These are phyloP conservation scores for Pogostemon cablin DNA, from an alignment of 257 asterid species.

Conservation along the genomic window DNA sequence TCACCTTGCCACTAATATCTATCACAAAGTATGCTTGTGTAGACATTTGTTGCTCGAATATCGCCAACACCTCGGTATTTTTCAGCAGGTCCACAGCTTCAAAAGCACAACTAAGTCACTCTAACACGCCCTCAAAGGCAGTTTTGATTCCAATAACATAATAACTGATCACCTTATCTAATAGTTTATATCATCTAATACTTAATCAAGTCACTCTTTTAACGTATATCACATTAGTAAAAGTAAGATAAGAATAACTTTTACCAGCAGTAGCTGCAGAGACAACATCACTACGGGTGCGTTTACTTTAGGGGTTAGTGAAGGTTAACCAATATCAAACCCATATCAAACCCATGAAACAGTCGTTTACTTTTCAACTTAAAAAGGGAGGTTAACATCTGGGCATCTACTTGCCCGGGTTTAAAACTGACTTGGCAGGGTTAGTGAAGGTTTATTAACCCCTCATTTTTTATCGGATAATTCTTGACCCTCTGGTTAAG, in stretches of 20 bases:
- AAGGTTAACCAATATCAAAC: too few relatives aligned
- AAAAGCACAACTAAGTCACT: background rate
- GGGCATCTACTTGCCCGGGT: too few relatives aligned
- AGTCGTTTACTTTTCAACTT: too few relatives aligned
- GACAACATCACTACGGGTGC: constrained; percentile 27
- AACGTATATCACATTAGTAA: background rate
- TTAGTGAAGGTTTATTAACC: too few relatives aligned
- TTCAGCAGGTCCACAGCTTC: constrained; percentile 58
- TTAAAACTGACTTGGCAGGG: too few relatives aligned
- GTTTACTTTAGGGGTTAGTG: too few relatives aligned
- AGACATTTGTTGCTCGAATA: constrained; percentile 51
- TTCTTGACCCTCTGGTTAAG: too few relatives aligned
- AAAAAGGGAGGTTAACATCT: too few relatives aligned
- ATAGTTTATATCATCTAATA: background rate
- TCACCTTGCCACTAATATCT: constrained; percentile 18
- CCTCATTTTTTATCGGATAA: too few relatives aligned
- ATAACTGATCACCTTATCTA: too few relatives aligned
- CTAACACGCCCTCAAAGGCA: too few relatives aligned
- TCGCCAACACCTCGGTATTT: constrained; percentile 45
- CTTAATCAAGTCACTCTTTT: background rate
- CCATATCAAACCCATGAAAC: too few relatives aligned
- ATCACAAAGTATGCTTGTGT: constrained; percentile 11
- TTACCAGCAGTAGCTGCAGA: constrained; percentile 43
- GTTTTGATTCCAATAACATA: background rate
- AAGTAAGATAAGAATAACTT: background rate